These are phyloP conservation scores for Gaeumannomyces tritici DNA, from an alignment of 2,329 filamentous ascomycete genomes.

Conservation along the genomic window DNA sequence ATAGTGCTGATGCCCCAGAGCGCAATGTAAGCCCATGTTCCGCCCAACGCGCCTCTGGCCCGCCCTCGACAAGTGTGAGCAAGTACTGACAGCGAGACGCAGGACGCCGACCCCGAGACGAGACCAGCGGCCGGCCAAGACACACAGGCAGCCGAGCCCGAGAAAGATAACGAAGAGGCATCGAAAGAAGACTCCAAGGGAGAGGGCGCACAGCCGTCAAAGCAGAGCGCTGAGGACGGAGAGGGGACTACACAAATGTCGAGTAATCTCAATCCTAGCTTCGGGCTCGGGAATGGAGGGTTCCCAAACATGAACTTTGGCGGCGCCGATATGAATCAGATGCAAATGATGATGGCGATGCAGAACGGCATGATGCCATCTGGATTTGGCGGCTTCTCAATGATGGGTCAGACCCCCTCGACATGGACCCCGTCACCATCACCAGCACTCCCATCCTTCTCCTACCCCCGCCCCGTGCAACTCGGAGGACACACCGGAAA, in stretches of 20 bases:
- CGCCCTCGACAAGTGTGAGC: too few relatives aligned
- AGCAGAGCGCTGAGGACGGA: conserved; percentile 2
- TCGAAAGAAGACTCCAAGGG: background rate
- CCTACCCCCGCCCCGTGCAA: background rate
- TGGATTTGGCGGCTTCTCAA: conserved; percentile 49
- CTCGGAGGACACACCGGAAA: background rate
- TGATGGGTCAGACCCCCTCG: conserved; percentile 72
- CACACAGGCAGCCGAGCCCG: background rate
- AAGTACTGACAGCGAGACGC: background rate
- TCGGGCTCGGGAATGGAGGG: conserved; percentile 31
- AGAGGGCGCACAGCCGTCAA: background rate
- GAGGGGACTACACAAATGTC: conserved; percentile 3
- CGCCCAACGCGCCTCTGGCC: background rate
- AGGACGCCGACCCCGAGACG: background rate
- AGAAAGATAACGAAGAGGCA: conserved; percentile 1
- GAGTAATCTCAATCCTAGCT: conserved; percentile 8
- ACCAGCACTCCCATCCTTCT: background rate
- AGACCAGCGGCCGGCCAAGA: conserved; percentile 2
- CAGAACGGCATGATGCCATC: conserved; percentile 53
- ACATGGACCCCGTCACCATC: background rate
- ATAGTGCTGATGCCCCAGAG: background rate
- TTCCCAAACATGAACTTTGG: conserved; percentile 54
- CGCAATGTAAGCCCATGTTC: background rate
- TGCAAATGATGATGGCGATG: conserved; percentile 76
- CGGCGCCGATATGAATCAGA: conserved; percentile 61